Base-by-base conservation (phyloP, 2,329 filamentous ascomycete genomes). In the Aspergillus jensenii region DNA sequence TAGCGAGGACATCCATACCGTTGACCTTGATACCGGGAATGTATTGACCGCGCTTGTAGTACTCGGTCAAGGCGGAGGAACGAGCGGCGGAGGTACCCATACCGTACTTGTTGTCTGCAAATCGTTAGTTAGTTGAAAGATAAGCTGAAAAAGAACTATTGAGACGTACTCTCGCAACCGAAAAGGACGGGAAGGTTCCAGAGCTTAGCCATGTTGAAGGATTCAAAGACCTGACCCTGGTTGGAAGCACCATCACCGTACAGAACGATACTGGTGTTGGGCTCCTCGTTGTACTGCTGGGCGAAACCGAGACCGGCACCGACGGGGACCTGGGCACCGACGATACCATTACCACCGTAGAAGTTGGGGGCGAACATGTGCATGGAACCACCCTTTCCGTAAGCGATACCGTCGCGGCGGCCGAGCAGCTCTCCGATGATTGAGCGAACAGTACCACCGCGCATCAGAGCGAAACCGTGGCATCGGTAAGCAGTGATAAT, bases 11-110 rank as follows among this genome's bases (percentile, higher is more conserved):
- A 76, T 99, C 95, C 95, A 99, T 99, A 74, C 91, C 95, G 82
- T 99, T 99, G 79, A 99, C 91, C 87, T 99, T 99, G 71, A 99
- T 87, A 82, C 95, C 95, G 58, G 95, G 93, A 68, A 99, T 99
- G 84, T 98, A 99, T 82, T 99, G 95, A 67, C 95, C 95, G 81
- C 95, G 93, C 89, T 98, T 98, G 87, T 99, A 98, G 88, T 99
- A 99, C 79, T 99, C 95, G 78, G 95, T 98, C 75, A 97, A 82
- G 70, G 95, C 95, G 60, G 95, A 93, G 61, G 95, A 93, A 72
- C 95, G 92, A 79, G 89, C 89, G 67, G 95, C 93, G 61, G 95
- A 90, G 64, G 95, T 99, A 81, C 95, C 95, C 95, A 99, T 99
- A 78, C 95, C 95, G 78, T 99, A 99, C 82, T 99, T 99, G 90